These are phyloP conservation scores for Xerocomus spinulosus DNA, from an alignment of 768 basidiomycete genomes.

Conservation along the genomic window DNA sequence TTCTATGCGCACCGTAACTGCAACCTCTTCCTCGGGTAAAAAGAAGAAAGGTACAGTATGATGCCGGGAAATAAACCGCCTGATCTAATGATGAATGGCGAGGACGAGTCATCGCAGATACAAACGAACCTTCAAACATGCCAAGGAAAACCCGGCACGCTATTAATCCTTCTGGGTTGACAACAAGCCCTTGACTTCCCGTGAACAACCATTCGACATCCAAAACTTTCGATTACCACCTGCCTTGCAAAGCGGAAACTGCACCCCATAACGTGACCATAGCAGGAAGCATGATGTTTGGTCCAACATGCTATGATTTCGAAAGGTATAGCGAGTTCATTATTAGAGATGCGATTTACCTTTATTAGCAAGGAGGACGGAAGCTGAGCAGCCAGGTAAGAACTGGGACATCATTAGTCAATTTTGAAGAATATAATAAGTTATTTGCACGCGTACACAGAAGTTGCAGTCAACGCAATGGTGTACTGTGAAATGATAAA, in stretches of 20 bases:
- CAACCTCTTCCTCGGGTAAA: constrained; percentile 31
- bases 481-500: constrained; percentile 27
- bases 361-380: constrained; percentile 60
- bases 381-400: constrained; percentile 52
- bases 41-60: constrained; percentile 54
- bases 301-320: constrained; percentile 35
- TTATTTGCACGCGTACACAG: constrained; percentile 14
- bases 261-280: constrained; percentile 64
- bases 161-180: constrained; percentile 48
- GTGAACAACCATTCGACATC: not conserved
- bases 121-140: constrained; percentile 49
- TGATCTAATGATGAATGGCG: constrained; percentile 17
- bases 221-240: not conserved
- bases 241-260: constrained; percentile 56
- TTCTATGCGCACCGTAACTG: constrained; percentile 15
- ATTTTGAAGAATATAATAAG: not conserved
- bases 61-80: constrained; percentile 56
- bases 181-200: constrained; percentile 37
- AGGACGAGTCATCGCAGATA: not conserved
- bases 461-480: constrained; percentile 28
- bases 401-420: constrained; percentile 18
- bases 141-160: constrained; percentile 50
- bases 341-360: constrained; percentile 13
- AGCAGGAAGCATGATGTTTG: constrained; percentile 54
- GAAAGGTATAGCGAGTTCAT: not conserved